Conservation (phyloP, 148 eudicot species). For the Cornus florida region DNA sequence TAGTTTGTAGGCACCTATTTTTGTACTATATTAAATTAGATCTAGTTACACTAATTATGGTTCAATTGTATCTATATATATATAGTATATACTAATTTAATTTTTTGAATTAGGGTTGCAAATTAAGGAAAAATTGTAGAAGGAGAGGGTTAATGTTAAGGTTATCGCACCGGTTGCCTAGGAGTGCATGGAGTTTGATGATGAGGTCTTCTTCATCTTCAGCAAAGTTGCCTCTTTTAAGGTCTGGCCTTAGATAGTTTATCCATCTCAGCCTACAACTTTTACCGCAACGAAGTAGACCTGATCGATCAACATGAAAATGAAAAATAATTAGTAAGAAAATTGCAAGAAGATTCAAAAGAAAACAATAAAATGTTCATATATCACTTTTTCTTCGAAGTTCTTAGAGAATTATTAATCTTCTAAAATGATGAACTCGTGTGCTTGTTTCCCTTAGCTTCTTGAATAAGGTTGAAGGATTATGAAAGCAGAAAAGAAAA, state of each 20-base stretch:
- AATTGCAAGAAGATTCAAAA: neutral
- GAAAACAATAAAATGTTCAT: neutral
- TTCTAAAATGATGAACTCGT: neutral
- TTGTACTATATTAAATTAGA: too few relatives aligned
- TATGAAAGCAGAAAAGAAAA: too few relatives aligned
- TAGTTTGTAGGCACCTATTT: neutral
- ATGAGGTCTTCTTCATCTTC: slow-evolving; percentile 50
- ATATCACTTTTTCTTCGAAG: neutral
- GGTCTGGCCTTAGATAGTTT: slow-evolving; percentile 30
- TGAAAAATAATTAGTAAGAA: neutral
- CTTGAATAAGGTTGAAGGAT: too few relatives aligned
- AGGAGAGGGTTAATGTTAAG: too few relatives aligned
- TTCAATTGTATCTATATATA: too few relatives aligned
- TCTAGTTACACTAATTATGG: too few relatives aligned
- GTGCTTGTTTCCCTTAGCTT: too few relatives aligned
- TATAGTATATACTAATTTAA: too few relatives aligned
- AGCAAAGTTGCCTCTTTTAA: slow-evolving; percentile 29
- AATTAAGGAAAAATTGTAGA: too few relatives aligned
- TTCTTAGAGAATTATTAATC: neutral
- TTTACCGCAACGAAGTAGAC: slow-evolving; percentile 32
- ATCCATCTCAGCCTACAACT: slow-evolving; percentile 37
- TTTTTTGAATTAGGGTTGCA: too few relatives aligned
- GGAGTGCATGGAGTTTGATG: slow-evolving; percentile 35
- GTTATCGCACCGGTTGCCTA: slow-evolving; percentile 29
- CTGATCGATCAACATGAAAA: slow-evolving; percentile 7